A percentile compares a stretch with the other conserved stretches of the same genome.
These are phyloP conservation scores for Wallacemonas sp. DNA, from an alignment of 208 protist species.

Conservation along the genomic window DNA sequence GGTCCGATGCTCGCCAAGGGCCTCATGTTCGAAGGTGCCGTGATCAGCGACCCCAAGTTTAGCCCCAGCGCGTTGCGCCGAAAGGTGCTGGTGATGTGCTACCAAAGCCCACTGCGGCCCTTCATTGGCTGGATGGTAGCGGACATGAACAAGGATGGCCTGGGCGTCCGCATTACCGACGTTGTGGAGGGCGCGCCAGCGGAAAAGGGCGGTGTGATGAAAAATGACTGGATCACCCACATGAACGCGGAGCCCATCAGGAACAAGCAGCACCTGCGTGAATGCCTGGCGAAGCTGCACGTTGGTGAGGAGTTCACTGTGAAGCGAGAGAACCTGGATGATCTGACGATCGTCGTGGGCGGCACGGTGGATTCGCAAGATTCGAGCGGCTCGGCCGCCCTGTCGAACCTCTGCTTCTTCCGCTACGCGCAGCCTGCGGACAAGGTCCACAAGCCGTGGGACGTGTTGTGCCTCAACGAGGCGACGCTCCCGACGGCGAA, in stretches of 20 bases:
- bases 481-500: constrained; percentile 20
- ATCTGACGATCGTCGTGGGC: constrained; percentile 84
- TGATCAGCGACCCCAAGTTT: constrained; percentile 89
- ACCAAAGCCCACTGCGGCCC: constrained; percentile 69
- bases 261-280: constrained; percentile 82
- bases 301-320: constrained; percentile 84
- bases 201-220: constrained; percentile 72
- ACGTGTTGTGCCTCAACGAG: constrained; percentile 30
- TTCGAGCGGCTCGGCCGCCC: constrained; percentile 34
- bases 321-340: constrained; percentile 80
- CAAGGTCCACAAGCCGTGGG: constrained; percentile 57
- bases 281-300: constrained; percentile 50
- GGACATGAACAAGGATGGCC: constrained; percentile 87
- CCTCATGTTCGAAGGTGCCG: constrained; percentile 86
- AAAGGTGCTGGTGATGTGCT: constrained; percentile 77
- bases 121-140: constrained; percentile 87
- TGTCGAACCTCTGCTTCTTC: constrained; percentile 83
- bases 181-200: constrained; percentile 79
- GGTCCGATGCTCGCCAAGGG: constrained; percentile 68
- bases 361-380: constrained; percentile 71
- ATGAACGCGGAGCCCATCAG: constrained; percentile 64
- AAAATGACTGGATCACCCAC: constrained; percentile 90
- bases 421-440: constrained; percentile 36
- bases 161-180: constrained; percentile 85
- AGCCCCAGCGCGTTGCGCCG: constrained; percentile 80